Conservation (phyloP, 495 filamentous ascomycete species). For the Terfezia claveryi region DNA sequence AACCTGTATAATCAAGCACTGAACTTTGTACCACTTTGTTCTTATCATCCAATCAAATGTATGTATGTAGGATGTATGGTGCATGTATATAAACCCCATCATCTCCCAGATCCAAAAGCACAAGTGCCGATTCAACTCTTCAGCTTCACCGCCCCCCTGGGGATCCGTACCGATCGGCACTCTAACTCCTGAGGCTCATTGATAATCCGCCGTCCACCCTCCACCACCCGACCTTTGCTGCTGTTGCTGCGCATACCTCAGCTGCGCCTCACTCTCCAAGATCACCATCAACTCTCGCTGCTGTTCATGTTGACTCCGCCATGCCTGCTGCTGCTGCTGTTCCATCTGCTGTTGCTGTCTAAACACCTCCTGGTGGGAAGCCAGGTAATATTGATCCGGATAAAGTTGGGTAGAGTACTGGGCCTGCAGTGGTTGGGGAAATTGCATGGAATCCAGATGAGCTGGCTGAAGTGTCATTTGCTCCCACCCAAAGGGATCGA, state of each 20-base stretch:
- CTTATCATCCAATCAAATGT: too few species aligned
- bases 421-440: background rate
- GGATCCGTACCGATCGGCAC: too few species aligned
- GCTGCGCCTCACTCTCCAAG: slow-evolving; percentile 11
- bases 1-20: too few species aligned
- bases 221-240: background rate
- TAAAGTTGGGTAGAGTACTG: background rate
- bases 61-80: too few species aligned
- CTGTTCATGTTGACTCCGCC: background rate
- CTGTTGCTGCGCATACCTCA: slow-evolving; percentile 5
- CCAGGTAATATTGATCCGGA: background rate
- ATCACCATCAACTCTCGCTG: slow-evolving; percentile 13
- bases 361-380: slow-evolving; percentile 2
- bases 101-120: too few species aligned
- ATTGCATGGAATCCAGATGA: background rate
- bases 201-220: too few species aligned
- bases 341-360: slow-evolving; percentile 17
- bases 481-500: background rate
- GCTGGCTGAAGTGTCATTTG: background rate
- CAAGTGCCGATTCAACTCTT: too few species aligned
- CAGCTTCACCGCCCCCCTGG: too few species aligned
- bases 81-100: too few species aligned
- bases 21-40: too few species aligned
- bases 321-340: background rate
- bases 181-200: too few species aligned